Percentiles rank a stretch among this genome's conserved stretches.
These are phyloP conservation scores for Rhynchospora breviuscula DNA, from an alignment of 176 grass and related monocot species.

Conservation along the genomic window DNA sequence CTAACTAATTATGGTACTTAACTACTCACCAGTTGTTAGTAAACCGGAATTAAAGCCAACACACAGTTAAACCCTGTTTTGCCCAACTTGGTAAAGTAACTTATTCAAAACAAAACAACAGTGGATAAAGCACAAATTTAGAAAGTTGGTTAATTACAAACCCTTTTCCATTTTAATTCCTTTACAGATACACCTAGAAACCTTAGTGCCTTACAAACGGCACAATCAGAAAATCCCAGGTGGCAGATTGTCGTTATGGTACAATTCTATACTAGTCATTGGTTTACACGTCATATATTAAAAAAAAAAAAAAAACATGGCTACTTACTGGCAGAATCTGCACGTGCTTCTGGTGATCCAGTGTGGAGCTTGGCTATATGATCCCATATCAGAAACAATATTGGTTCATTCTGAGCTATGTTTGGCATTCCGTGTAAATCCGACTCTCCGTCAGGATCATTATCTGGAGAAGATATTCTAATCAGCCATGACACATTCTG, in stretches of 20 bases:
- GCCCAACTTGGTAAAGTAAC: not conserved
- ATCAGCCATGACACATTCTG: conserved; percentile 77
- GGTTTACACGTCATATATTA: not conserved
- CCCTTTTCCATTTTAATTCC: not conserved
- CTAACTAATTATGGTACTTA: not conserved
- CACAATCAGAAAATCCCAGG: not conserved
- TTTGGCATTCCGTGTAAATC: conserved; percentile 57
- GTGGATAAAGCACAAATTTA: not conserved
- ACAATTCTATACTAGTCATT: not conserved
- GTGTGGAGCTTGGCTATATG: conserved; percentile 60
- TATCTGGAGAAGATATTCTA: conserved; percentile 50
- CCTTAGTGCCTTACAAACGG: not conserved
- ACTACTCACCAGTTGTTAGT: not conserved
- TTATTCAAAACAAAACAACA: not conserved
- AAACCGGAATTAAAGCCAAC: not conserved
- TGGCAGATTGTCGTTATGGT: not conserved
- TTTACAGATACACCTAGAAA: not conserved
- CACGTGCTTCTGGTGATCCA: conserved; percentile 49
- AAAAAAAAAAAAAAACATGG: not conserved
- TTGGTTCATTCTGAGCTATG: conserved; percentile 69
- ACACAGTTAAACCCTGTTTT: not conserved
- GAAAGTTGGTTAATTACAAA: not conserved
- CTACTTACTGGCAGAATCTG: conserved; percentile 44
- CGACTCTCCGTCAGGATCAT: conserved; percentile 30
- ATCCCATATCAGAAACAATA: conserved; percentile 75